A percentile compares a stretch with the other conserved stretches of the same genome.
Conservation (phyloP, 805 yeast species). For the Zygosaccharomyces bailii region DNA sequence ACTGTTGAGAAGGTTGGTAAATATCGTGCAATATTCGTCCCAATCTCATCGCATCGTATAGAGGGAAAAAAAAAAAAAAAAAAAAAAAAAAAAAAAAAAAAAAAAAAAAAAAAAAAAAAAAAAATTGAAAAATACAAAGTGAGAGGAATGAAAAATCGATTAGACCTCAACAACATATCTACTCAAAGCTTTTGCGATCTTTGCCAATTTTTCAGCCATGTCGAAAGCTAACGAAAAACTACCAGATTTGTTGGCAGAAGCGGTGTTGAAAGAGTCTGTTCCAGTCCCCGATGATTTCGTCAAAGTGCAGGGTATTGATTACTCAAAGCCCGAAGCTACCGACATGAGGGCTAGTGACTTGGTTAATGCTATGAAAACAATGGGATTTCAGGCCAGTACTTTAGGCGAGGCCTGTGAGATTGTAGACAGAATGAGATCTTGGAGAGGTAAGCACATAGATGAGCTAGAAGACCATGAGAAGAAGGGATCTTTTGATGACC, state of each 20-base stretch:
- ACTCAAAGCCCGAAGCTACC: constrained; percentile 69
- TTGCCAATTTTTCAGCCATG: constrained; percentile 22
- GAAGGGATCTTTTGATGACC: constrained; percentile 73
- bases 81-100: constrained; percentile 3
- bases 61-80: background rate
- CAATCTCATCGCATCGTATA: constrained; percentile 4
- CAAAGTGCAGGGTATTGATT: constrained; percentile 85
- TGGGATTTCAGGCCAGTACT: constrained; percentile 97
- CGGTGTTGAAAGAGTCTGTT: constrained; percentile 81
- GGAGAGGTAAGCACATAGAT: constrained; percentile 82
- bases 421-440: constrained; percentile 83
- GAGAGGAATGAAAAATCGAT: background rate
- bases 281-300: constrained; percentile 80
- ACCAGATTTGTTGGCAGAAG: constrained; percentile 82
- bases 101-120: background rate
- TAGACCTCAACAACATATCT: too few species aligned
- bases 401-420: constrained; percentile 88
- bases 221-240: constrained; percentile 40
- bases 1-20: too few species aligned
- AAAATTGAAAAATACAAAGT: constrained; percentile 1
- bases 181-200: too few species aligned
- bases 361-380: constrained; percentile 76
- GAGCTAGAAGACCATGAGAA: constrained; percentile 65
- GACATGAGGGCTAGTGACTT: constrained; percentile 78
- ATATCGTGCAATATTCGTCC: background rate